These are phyloP conservation scores for Blastocystis hominis DNA, from an alignment of 352 stramenopile species.

Conservation along the genomic window DNA sequence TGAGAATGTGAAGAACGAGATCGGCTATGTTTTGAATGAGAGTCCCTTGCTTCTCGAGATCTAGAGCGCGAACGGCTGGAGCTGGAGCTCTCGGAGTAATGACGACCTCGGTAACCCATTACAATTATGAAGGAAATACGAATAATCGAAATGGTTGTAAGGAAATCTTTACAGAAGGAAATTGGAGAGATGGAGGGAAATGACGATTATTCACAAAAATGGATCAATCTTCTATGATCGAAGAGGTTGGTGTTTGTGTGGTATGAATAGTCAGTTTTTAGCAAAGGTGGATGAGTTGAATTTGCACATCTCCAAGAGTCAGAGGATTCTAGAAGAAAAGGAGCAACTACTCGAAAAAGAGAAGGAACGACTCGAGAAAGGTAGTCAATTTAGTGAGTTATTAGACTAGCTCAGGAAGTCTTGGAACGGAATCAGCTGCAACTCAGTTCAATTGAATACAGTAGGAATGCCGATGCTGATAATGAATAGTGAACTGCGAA, in stretches of 20 bases:
- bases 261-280: neutral
- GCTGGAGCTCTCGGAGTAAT: neutral
- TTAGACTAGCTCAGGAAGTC: neutral
- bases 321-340: neutral
- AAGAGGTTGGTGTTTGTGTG: neutral
- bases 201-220: neutral
- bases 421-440: neutral
- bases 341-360: neutral
- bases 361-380: neutral
- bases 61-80: neutral
- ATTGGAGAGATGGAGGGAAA: neutral
- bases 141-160: too few species aligned
- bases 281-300: slow-evolving; percentile 40
- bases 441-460: neutral
- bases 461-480: neutral
- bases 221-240: neutral
- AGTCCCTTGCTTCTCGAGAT: neutral
- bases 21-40: neutral
- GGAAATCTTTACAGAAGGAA: too few species aligned
- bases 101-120: neutral
- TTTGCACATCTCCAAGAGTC: neutral
- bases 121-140: too few species aligned
- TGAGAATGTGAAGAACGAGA: neutral
- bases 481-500: neutral
- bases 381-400: neutral